Percentiles rank a stretch among this genome's conserved stretches.
Conservation (phyloP, 1,284 basidiomycete genomes). For the Wolfiporia cocos region DNA sequence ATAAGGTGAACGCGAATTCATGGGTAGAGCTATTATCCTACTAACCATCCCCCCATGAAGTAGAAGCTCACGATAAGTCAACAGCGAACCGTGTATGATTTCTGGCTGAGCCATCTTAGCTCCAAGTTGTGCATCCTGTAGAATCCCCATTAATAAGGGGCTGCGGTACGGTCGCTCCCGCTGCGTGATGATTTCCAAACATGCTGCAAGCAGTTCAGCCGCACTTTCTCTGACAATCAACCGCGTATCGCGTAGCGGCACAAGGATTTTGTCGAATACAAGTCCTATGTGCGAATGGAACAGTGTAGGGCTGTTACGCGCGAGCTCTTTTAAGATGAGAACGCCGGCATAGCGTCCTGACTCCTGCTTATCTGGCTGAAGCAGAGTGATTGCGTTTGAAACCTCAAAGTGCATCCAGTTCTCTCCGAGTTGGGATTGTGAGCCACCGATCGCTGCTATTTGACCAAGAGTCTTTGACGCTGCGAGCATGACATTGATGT, state of each 20-base stretch:
- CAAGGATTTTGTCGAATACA: conserved; percentile 88
- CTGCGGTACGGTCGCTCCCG: conserved; percentile 66
- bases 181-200: conserved; percentile 78
- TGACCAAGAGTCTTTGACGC: conserved; percentile 83
- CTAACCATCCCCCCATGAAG: conserved; percentile 89
- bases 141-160: conserved; percentile 70
- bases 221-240: conserved; percentile 88
- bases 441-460: conserved; percentile 77
- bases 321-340: conserved; percentile 87
- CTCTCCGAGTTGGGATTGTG: conserved; percentile 80
- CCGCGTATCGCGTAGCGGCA: conserved; percentile 80
- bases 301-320: conserved; percentile 78
- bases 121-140: conserved; percentile 87
- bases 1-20: no score
- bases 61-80: conserved; percentile 90
- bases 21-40: neutral
- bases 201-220: conserved; percentile 85
- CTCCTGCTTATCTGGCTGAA: conserved; percentile 74
- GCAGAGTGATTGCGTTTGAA: conserved; percentile 72
- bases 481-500: conserved; percentile 84
- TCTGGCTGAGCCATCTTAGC: conserved; percentile 79
- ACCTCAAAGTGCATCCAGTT: conserved; percentile 86
- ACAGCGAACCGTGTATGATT: conserved; percentile 88
- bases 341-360: conserved; percentile 79
- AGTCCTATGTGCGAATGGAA: conserved; percentile 84